A percentile compares a stretch with the other conserved stretches of the same genome.
These are phyloP conservation scores for Hypseocharis bilobata DNA, from an alignment of 441 rosid species.

Conservation along the genomic window DNA sequence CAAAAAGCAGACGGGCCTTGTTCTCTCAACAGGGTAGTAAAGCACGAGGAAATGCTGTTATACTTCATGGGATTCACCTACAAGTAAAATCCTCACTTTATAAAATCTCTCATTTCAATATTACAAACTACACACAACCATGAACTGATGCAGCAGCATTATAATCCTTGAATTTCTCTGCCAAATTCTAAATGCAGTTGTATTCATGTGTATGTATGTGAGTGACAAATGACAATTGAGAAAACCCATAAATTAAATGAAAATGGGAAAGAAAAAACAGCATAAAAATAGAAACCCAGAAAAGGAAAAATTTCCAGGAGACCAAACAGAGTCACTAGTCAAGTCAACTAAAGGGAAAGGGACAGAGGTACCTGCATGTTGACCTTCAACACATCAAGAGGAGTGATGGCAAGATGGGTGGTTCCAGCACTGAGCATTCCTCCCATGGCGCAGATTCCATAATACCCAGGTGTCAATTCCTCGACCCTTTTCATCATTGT, in stretches of 20 bases:
- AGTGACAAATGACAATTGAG: neutral
- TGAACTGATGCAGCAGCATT: too few species aligned
- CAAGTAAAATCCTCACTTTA: neutral
- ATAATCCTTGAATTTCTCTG: too few species aligned
- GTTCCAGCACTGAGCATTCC: slow-evolving; percentile 79
- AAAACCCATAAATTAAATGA: neutral
- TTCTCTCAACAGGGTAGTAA: slow-evolving; percentile 48
- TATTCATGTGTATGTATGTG: neutral
- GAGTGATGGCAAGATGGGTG: slow-evolving; percentile 57
- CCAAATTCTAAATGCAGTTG: too few species aligned
- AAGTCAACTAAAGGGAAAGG: too few species aligned
- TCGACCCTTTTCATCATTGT: slow-evolving; percentile 8
- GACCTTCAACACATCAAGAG: slow-evolving; percentile 72
- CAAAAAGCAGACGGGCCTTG: slow-evolving; percentile 55
- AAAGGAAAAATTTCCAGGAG: neutral
- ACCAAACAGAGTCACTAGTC: neutral
- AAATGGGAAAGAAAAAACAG: neutral
- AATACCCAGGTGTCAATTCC: slow-evolving; percentile 39
- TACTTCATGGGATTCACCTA: slow-evolving; percentile 61
- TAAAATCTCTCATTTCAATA: too few species aligned
- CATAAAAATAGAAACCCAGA: neutral
- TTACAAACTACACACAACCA: too few species aligned
- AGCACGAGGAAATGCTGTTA: slow-evolving; percentile 44
- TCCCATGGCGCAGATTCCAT: slow-evolving; percentile 47
- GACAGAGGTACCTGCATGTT: slow-evolving; percentile 52